Evolutionary conservation across 2,329 filamentous ascomycete species (phyloP), one percentile per base, ranked within the genome.

Genomic region (Aureobasidium leucospermi): DNA sequence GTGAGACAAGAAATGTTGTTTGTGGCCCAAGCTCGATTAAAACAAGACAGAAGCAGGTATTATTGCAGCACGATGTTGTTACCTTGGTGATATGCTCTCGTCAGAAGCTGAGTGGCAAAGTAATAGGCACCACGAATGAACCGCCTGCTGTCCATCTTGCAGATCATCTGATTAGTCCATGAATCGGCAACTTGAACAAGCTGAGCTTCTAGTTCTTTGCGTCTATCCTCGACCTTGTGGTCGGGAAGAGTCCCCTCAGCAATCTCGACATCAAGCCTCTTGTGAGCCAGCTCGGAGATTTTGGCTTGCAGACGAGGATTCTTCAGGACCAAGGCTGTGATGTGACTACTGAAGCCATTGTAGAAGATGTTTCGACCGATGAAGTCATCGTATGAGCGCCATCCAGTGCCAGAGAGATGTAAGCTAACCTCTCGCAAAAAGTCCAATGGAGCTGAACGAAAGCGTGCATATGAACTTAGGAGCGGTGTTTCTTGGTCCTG

Each of bases 61-160:
- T 23, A 23, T 23, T 3, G 23, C 23, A 23, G 23, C 23, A 23
- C 3, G 23, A 13, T 34, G 23, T 23, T 55, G 67, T 65, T 67
- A 77, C 90, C 94, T 76, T 97, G 93, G 69, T 97, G 91, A 72
- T 99, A 99, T 6, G 94, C 93, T 62, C 94, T 80, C 4, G 93
- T 95, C 63, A 97, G 78, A 48, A 97, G 79, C 74, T 97, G 93
- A 1, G 92, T 96, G 49, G 80, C 80, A 41, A 96, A 70, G 71
- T 96, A 99, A 71, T 97, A 97, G 48, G 94, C 93, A 28, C 90
- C 85, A 51, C 94, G 81, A 66, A 99, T 96, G 69, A 97, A 97
- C 2, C 84, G 79, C 71, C 92, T 95, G 78, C 88, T 95, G 74
- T 99, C 94, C 81, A 97, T 93, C 75, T 99, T 99, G 82, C 93